These are phyloP conservation scores for Talaromyces sp. DNA, from an alignment of 2,329 filamentous ascomycete genomes.

Conservation along the genomic window DNA sequence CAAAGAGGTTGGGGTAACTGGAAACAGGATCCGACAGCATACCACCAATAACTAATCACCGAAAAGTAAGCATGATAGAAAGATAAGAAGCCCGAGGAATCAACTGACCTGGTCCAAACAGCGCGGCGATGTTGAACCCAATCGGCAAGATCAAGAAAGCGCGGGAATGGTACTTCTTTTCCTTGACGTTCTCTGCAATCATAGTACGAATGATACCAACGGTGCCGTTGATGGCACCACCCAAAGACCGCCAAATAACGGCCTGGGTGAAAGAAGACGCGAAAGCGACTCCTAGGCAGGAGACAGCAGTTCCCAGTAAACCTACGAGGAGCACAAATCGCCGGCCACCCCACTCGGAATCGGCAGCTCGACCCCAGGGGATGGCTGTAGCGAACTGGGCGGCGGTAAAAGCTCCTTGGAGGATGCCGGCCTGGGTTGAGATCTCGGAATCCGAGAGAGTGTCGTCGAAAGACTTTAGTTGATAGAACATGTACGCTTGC, in stretches of 20 bases:
- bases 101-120: slow-evolving; percentile 43
- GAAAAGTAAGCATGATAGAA: neutral
- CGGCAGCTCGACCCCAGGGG: slow-evolving; percentile 68
- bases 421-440: slow-evolving; percentile 67
- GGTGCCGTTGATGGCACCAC: slow-evolving; percentile 67
- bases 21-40: slow-evolving; percentile 62
- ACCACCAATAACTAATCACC: slow-evolving; percentile 53
- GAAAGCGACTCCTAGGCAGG: slow-evolving; percentile 65
- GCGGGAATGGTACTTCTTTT: slow-evolving; percentile 58
- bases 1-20: slow-evolving; percentile 62
- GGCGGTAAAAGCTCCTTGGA: slow-evolving; percentile 72
- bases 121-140: slow-evolving; percentile 62
- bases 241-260: slow-evolving; percentile 62
- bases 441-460: slow-evolving; percentile 56
- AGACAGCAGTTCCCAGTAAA: slow-evolving; percentile 62
- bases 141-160: slow-evolving; percentile 60
- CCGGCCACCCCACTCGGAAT: slow-evolving; percentile 61
- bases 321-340: slow-evolving; percentile 76
- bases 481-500: slow-evolving; percentile 75
- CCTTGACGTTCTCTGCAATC: slow-evolving; percentile 66
- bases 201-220: slow-evolving; percentile 56
- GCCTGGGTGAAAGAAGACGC: slow-evolving; percentile 59
- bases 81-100: slow-evolving; percentile 13
- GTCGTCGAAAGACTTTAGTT: slow-evolving; percentile 69
- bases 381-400: slow-evolving; percentile 78